Evolutionary conservation across 305 asterid genomes (phyloP), one percentile per base, ranked within the genome.

Genomic region (Caryopteris hybrid): DNA sequence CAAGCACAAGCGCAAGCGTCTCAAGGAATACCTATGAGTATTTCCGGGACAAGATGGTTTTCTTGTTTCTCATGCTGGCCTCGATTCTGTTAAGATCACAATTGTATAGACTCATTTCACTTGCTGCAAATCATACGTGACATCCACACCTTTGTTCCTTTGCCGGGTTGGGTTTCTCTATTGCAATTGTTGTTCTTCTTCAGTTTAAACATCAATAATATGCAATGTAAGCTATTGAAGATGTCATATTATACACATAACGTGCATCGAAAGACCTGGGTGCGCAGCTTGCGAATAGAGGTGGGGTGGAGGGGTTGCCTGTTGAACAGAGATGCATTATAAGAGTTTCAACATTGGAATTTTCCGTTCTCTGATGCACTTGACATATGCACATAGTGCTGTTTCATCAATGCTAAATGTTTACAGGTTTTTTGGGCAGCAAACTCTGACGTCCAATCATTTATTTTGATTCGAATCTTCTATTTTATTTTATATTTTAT

Each of bases 11-110:
- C 61, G 0, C 76, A 68, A 61, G 60, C 1, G 46, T 46, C 72
- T 0, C 42, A 62, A 3, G 65, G 67, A 59, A 34, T 73, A 6
- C 55, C 78, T 5, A 67, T 69, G 3, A 5, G 16, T 69, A 76
- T 61, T 52, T 31, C 86, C 12, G 77, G 57, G 57, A 62, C 72
- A n/a, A 66, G 78, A 68, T 87, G 92, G 89, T 82, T 79, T 61
- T 77, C 88, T 67, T 88, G 82, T 74, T 74, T 80, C 75, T 27
- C 70, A 2, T 79, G 88, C 66, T 81, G 86, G 81, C 90, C 92
- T 39, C 55, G 70, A 39, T 84, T 92, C 70, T 90, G 98, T 72
- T 92, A 70, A 78, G 20, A 16, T 3, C 16, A 21, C 52, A 6
- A 45, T 17, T 16, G 3, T 1, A 14, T 16, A 5, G 6, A 25